Conservation (phyloP, 2,329 filamentous ascomycete species). For the Ilyonectria sp. region DNA sequence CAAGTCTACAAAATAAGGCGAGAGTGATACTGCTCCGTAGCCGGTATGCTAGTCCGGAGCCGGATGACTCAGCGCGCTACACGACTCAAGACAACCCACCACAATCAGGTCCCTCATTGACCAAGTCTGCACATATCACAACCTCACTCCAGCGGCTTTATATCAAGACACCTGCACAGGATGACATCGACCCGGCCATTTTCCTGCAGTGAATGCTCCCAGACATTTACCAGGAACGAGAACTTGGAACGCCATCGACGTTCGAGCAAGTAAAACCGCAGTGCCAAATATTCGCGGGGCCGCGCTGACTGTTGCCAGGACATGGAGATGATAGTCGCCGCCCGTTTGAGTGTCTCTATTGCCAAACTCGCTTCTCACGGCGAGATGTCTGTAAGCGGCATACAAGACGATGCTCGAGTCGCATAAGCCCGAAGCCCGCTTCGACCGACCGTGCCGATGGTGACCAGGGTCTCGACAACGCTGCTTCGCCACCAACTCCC, state of each 20-base stretch:
- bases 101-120: background rate
- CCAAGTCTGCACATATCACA: background rate
- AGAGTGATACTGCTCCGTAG: background rate
- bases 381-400: constrained; percentile 42
- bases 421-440: background rate
- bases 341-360: constrained; percentile 39
- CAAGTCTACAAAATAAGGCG: background rate
- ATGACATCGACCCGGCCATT: constrained; percentile 11
- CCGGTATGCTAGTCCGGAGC: background rate
- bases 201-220: constrained; percentile 9
- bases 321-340: constrained; percentile 38
- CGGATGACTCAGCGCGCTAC: background rate
- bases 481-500: constrained; percentile 1
- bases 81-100: constrained; percentile 2
- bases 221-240: constrained; percentile 31
- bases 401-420: constrained; percentile 31
- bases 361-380: constrained; percentile 37
- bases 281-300: background rate
- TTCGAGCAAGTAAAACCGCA: constrained; percentile 29
- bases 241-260: constrained; percentile 43
- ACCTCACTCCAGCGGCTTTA: background rate
- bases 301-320: constrained; percentile 25
- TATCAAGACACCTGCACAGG: background rate
- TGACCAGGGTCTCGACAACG: background rate
- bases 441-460: constrained; percentile 3